Evolutionary conservation across 169 alveolate species (phyloP).

Genomic region (Cryptosporidium meleagridis): DNA sequence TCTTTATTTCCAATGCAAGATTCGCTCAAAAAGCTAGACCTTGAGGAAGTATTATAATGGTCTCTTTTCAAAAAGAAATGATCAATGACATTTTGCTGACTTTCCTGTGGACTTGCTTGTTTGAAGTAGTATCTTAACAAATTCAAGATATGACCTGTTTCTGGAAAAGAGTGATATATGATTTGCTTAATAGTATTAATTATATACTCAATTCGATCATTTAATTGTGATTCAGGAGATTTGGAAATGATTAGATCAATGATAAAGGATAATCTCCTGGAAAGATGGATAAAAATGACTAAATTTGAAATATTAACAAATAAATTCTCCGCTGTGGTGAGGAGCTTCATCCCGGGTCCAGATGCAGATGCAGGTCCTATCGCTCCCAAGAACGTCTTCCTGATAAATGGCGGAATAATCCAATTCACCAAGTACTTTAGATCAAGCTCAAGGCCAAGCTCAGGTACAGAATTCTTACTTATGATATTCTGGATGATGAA

Average conservation of each 20-base stretch:
- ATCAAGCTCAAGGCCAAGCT: neutral
- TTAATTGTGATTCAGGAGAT: neutral
- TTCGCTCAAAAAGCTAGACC: neutral
- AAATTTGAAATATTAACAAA: constrained; percentile 30
- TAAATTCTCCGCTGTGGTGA: constrained; percentile 7
- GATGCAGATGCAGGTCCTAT: neutral
- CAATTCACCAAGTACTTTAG: neutral
- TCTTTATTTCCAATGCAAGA: neutral
- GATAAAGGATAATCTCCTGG: neutral
- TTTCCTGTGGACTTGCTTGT: neutral
- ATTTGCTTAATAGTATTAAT: constrained; percentile 12
- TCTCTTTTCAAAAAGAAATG: neutral
- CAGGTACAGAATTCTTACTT: neutral
- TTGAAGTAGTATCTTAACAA: constrained; percentile 10
- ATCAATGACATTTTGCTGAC: neutral
- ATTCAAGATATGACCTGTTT: constrained; percentile 7
- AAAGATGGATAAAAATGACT: constrained; percentile 2
- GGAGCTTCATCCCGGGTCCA: neutral
- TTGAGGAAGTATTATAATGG: neutral
- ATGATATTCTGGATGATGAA: neutral
- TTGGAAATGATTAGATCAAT: neutral
- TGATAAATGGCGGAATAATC: constrained; percentile 23
- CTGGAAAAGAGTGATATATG: constrained; percentile 29
- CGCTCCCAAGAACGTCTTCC: neutral
- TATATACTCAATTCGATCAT: neutral